Evolutionary conservation across 768 basidiomycete genomes (phyloP), one percentile per base, ranked within the genome.

Genomic region (Rhodosporidiobolus sp.): DNA sequence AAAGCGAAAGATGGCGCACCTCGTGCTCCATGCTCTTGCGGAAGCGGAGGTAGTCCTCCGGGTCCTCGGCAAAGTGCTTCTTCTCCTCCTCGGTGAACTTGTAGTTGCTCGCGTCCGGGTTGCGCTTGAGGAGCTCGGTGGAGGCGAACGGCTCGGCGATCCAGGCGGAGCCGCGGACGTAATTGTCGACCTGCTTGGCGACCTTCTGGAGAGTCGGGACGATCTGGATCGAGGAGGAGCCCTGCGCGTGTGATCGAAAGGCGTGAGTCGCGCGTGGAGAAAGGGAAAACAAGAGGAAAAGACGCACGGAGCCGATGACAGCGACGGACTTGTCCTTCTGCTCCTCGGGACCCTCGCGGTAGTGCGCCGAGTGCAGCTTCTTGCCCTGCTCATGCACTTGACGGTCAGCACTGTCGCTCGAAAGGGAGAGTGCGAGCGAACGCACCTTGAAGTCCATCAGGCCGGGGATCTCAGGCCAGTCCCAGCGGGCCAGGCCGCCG

Each of bases 391-490:
- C n/a, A 5, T n/a, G 19, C 4, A 8, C 19, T 17, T 14, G 8
- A 14, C 28, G 3, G 45, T 43, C 22, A 22, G 11, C 22, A 30
- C 4, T 10, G 1, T 5, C 17, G 20, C 14, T 11, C 12, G 16
- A 43, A 10, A 3, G 30, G 22, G 26, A 35, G 32, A 12, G 9
- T 35, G 30, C 24, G 32, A 6, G 34, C 22, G 1, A 6, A 19
- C 74, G 46, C 63, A 62, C 74, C 70, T 84, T 81, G 80, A 87
- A 90, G 14, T 79, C 81, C 24, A 86, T 80, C 38, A 89, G 78
- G 7, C 88, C 88, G 16, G 82, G 79, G 55, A 89, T 88, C 55
- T 87, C 84, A 4, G 89, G 89, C 89, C 88, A 89, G 35, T 84
- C 82, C 87, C 87, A 89, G 12, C 86, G 80, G 60, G 85, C 87